Evolutionary conservation across 2,329 filamentous ascomycete species (phyloP).

Genomic region (Aurifilum marmelostoma): DNA sequence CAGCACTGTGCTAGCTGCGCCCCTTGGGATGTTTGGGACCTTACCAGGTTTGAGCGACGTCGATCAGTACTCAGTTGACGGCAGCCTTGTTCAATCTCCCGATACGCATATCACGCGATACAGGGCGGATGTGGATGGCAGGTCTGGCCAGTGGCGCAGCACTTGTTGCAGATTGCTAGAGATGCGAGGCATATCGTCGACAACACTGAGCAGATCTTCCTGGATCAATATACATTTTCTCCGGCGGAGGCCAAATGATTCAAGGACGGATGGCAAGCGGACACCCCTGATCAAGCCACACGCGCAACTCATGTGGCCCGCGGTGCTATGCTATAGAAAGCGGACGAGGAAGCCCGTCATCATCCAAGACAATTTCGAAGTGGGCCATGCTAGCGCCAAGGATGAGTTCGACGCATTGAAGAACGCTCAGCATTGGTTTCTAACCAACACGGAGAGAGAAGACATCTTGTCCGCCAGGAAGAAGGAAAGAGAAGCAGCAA

Average conservation of each 20-base stretch:
- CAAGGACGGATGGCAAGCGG: conserved; percentile 46
- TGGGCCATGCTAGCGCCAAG: conserved; percentile 42
- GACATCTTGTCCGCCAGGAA: conserved; percentile 52
- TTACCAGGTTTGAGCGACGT: conserved; percentile 43
- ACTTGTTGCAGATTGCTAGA: conserved; percentile 56
- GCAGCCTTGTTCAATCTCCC: conserved; percentile 52
- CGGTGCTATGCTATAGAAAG: conserved; percentile 55
- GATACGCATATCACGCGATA: conserved; percentile 54
- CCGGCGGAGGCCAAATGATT: conserved; percentile 48
- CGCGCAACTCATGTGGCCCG: conserved; percentile 57
- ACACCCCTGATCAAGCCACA: conserved; percentile 41
- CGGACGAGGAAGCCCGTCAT: conserved; percentile 38
- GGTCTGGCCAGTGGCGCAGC: conserved; percentile 51
- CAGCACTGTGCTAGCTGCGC: conserved; percentile 56
- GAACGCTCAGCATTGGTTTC: conserved; percentile 54
- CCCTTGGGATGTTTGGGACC: conserved; percentile 54
- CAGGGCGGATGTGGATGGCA: conserved; percentile 45
- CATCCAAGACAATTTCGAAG: conserved; percentile 35
- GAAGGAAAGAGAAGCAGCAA: conserved; percentile 50
- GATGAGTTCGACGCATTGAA: conserved; percentile 54
- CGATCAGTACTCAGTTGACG: conserved; percentile 41
- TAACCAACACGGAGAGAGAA: conserved; percentile 48
- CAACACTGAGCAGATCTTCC: conserved; percentile 46
- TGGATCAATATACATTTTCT: conserved; percentile 58
- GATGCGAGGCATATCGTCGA: conserved; percentile 51